Evolutionary conservation across 139 green algal genomes (phyloP).

Genomic region (Closterium sp.): DNA sequence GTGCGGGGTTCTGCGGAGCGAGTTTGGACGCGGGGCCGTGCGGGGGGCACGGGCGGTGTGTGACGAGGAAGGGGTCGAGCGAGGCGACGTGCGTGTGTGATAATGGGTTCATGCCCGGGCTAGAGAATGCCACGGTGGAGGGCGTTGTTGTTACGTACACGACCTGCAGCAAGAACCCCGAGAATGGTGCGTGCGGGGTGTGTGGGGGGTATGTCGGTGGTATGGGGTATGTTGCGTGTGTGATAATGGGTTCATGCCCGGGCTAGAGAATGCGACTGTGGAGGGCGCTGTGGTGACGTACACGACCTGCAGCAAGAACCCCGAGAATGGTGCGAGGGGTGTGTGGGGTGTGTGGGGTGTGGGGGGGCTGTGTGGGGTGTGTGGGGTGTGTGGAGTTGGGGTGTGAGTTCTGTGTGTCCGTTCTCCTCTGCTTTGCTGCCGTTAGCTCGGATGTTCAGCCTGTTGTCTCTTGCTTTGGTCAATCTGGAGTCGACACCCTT

Average conservation of each 20-base stretch:
- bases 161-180: neutral
- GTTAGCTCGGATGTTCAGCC: neutral
- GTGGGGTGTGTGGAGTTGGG: too few relatives aligned
- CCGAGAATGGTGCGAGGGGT: too few relatives aligned
- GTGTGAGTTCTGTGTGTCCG: neutral
- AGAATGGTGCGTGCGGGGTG: neutral
- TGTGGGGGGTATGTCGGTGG: too few relatives aligned
- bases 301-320: neutral
- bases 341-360: too few relatives aligned
- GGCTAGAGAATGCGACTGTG: neutral
- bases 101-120: neutral
- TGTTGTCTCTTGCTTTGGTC: neutral
- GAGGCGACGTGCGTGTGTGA: neutral
- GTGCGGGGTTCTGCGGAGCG: neutral
- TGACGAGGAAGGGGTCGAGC: neutral
- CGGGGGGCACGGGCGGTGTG: neutral
- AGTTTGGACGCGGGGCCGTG: neutral
- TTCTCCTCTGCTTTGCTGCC: neutral
- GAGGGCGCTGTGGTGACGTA: neutral
- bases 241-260: neutral
- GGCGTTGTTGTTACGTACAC: neutral
- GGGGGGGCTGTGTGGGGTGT: too few relatives aligned
- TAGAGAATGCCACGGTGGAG: neutral
- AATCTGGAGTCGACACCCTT: neutral
- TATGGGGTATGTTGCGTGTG: too few relatives aligned